Evolutionary conservation across 148 eudicot species (phyloP).

Genomic region (Suaeda aralocaspica): DNA sequence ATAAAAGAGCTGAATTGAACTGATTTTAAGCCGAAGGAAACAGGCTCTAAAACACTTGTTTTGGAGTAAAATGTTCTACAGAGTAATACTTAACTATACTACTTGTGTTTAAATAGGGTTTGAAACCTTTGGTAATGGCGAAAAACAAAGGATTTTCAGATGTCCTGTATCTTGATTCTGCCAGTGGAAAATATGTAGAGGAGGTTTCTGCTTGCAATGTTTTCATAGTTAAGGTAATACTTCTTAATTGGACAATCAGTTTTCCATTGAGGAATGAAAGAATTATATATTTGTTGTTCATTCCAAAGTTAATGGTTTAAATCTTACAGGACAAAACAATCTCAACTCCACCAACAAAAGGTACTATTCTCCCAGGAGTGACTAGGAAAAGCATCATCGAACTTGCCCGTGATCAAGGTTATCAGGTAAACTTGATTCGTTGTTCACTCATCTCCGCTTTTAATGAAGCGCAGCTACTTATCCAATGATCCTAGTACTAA

Average conservation of each 20-base stretch:
- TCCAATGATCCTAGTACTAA: background rate
- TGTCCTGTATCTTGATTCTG: conserved; percentile 78
- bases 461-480: background rate
- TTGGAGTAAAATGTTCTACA: no score
- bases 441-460: background rate
- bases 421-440: conserved; percentile 37
- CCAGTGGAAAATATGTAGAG: conserved; percentile 53
- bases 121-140: conserved; percentile 60
- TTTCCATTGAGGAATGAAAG: background rate
- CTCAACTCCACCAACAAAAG: conserved; percentile 60
- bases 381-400: conserved; percentile 75
- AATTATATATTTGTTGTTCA: background rate
- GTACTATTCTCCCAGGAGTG: conserved; percentile 74
- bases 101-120: conserved; percentile 34
- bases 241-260: background rate
- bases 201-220: conserved; percentile 78
- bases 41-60: no score
- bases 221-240: conserved; percentile 67
- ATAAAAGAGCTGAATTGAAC: no score
- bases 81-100: background rate
- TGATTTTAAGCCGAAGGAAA: no score
- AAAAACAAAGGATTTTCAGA: conserved; percentile 73
- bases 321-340: conserved; percentile 46
- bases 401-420: conserved; percentile 63
- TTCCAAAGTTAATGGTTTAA: background rate